Conservation (phyloP, 306 rosid species). For the Pyrus bretschneideri region DNA sequence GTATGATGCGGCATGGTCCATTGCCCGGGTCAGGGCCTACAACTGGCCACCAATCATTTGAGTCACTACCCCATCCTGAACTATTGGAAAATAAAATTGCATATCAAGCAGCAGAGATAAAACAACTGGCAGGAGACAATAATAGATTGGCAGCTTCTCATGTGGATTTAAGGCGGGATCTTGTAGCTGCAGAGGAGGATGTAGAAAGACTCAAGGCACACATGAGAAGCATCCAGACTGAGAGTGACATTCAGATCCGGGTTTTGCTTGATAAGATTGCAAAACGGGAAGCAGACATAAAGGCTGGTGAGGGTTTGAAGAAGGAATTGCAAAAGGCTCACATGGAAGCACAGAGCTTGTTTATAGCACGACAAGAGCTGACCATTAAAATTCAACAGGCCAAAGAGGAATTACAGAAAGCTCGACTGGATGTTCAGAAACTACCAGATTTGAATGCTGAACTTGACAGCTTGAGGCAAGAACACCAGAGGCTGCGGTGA, state of each 20-base stretch:
- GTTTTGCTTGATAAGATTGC: conserved; percentile 65
- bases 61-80: conserved; percentile 33
- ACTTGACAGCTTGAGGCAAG: conserved; percentile 58
- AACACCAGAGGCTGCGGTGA: conserved; percentile 63
- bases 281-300: conserved; percentile 52
- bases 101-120: conserved; percentile 63
- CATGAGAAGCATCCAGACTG: conserved; percentile 75
- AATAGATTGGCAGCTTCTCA: conserved; percentile 55
- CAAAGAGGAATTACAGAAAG: conserved; percentile 50
- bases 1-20: conserved; percentile 55
- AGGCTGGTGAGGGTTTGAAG: conserved; percentile 58
- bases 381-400: conserved; percentile 42
- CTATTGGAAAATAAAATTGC: conserved; percentile 61
- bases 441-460: conserved; percentile 56
- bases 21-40: conserved; percentile 35
- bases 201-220: conserved; percentile 54
- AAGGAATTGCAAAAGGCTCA: conserved; percentile 61
- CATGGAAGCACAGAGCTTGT: conserved; percentile 62
- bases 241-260: conserved; percentile 71
- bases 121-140: conserved; percentile 58
- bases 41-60: conserved; percentile 26
- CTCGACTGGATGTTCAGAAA: conserved; percentile 33
- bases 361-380: conserved; percentile 52
- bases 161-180: conserved; percentile 57
- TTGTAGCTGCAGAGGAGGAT: conserved; percentile 55